phyloP scores from a whole-genome alignment of 441 rosid species.

The Omphalea diandra region DNA sequence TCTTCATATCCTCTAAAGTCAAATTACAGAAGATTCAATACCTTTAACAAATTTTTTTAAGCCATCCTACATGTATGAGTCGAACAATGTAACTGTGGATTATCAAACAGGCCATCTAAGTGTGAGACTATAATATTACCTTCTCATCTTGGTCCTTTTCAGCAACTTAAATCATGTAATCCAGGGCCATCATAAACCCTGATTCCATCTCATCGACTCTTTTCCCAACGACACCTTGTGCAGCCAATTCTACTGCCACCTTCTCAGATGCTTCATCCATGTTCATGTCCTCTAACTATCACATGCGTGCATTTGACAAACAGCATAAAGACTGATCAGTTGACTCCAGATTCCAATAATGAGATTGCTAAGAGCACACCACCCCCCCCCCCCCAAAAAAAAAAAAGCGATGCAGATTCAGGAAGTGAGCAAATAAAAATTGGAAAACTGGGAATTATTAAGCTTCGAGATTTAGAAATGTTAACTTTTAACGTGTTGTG shows the following conservation, averaged over 20 bases:
- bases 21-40: not conserved
- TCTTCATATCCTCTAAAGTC: too few species aligned
- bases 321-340: not conserved
- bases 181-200: conserved; percentile 93
- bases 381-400: too few species aligned
- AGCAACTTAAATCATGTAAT: conserved; percentile 88
- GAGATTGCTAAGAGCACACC: not conserved
- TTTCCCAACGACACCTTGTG: conserved; percentile 92
- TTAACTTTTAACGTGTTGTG: not conserved
- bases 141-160: conserved; percentile 78
- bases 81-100: conserved; percentile 1
- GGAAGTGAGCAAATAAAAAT: not conserved
- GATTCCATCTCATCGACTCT: conserved; percentile 94
- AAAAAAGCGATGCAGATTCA: not conserved
- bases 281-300: conserved; percentile 78
- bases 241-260: conserved; percentile 89
- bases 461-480: not conserved
- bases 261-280: conserved; percentile 89
- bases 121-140: conserved; percentile 37
- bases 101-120: not conserved
- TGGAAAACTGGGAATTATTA: not conserved
- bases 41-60: not conserved
- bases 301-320: conserved; percentile 5
- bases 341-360: conserved; percentile 8
- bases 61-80: not conserved